A percentile compares a stretch with the other conserved stretches of the same genome.
phyloP scores from a whole-genome alignment of 2,329 filamentous ascomycete species.

The Ramularia collo-cygni region DNA sequence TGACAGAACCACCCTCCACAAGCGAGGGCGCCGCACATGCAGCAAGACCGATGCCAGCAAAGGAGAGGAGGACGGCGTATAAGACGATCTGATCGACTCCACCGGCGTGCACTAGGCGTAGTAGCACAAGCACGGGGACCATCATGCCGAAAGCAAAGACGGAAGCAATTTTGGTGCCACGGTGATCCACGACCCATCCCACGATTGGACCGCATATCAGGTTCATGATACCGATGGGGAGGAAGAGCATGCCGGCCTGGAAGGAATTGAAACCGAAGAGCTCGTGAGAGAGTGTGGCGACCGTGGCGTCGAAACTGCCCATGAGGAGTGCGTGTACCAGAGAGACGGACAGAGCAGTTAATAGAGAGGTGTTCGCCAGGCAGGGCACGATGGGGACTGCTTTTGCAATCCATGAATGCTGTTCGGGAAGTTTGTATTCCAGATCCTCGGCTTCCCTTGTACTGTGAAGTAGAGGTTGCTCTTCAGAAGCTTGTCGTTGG shows the following conservation, averaged over 20 bases:
- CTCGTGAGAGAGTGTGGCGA: conserved; percentile 34
- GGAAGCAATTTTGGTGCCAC: conserved; percentile 33
- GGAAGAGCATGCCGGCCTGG: conserved; percentile 34
- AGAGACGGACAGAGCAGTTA: conserved; percentile 29
- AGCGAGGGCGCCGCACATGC: too few relatives aligned
- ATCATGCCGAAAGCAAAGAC: conserved; percentile 34
- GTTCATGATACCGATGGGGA: conserved; percentile 34
- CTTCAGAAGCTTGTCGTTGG: conserved; percentile 28
- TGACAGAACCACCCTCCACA: too few relatives aligned
- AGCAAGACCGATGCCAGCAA: too few relatives aligned
- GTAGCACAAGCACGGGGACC: conserved; percentile 31
- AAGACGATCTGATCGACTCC: conserved; percentile 33
- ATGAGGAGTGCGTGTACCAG: conserved; percentile 35
- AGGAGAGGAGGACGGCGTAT: too few relatives aligned
- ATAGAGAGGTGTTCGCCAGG: background rate
- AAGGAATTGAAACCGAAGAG: conserved; percentile 36
- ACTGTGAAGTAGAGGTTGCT: too few relatives aligned
- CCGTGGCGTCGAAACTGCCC: conserved; percentile 37
- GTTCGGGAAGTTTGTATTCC: too few relatives aligned
- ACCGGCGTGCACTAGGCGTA: conserved; percentile 32
- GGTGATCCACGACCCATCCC: conserved; percentile 38
- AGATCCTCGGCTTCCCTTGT: too few relatives aligned
- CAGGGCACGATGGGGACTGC: background rate
- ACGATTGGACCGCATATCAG: conserved; percentile 36
- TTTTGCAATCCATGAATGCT: too few relatives aligned